Evolutionary conservation across 2,329 filamentous ascomycete species (phyloP), one percentile per base, ranked within the genome.

Genomic region (Monosporascus sp.): DNA sequence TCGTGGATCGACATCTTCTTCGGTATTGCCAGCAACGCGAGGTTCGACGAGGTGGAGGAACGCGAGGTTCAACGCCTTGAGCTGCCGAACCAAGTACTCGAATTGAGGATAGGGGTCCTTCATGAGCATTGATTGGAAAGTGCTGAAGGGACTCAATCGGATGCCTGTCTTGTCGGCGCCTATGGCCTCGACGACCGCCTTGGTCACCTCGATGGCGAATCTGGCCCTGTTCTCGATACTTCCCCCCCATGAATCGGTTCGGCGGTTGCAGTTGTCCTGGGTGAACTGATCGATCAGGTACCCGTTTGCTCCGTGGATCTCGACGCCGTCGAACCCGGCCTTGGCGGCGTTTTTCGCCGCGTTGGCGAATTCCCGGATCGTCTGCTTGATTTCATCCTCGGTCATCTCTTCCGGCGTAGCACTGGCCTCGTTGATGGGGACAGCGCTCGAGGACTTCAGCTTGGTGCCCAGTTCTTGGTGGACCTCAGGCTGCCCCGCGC

Each of bases 241-340:
- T 31, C 80, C 81, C 14, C 81, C 81, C 63, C 80, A 84, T 39
- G 71, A 60, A 58, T 84, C 81, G 0, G 75, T 79, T 2, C 83
- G 74, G 48, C 72, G 71, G 68, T 86, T 86, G 60, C 71, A 70
- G 5, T 68, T 74, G 53, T 79, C 76, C 57, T 82, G 79, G 5
- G 76, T 71, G 66, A 84, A 84, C 60, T 83, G 79, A 52, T 83
- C 79, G 38, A 80, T 68, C 3, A 83, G 68, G 57, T 81, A 82
- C 4, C 76, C 75, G 47, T 78, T 77, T 14, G 74, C 73, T 5
- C 63, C 68, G 49, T 70, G 64, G 27, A 65, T 50, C 52, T 74
- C 78, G 2, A 91, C 82, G 8, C 83, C 84, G 63, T 93, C 88
- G 44, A 86, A 85, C 0, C 89, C 88, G 3, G 79, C 80, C 18